Conservation (phyloP, 768 basidiomycete species). For the Lentinula sp. region DNA sequence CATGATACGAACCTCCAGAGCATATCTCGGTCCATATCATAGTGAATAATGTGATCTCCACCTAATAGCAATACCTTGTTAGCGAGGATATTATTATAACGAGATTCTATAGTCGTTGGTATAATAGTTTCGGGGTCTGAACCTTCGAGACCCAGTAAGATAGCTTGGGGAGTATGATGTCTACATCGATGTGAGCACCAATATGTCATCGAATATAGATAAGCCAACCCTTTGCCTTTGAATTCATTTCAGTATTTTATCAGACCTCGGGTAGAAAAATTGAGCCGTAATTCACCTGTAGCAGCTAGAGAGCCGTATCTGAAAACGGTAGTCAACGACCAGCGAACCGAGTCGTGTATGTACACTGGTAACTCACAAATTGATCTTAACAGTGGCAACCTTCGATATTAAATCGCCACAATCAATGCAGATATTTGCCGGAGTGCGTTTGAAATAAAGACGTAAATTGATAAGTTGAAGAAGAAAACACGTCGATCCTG, state of each 20-base stretch:
- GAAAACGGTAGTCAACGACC: constrained; percentile 1
- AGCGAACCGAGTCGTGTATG: neutral
- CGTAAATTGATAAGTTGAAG: too few species aligned
- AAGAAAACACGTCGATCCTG: neutral
- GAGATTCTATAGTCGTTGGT: constrained; percentile 72
- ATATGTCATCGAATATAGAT: constrained; percentile 1
- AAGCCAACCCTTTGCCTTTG: constrained; percentile 71
- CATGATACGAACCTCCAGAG: constrained; percentile 50
- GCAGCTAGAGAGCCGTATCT: constrained; percentile 93
- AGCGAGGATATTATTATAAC: constrained; percentile 63
- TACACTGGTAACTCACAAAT: constrained; percentile 45
- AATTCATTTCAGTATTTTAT: neutral
- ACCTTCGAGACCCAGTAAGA: constrained; percentile 79
- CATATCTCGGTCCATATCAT: constrained; percentile 90
- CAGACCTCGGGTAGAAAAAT: neutral
- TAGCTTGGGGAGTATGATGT: constrained; percentile 84
- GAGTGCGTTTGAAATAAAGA: neutral
- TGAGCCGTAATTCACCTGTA: constrained; percentile 48
- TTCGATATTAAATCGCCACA: constrained; percentile 18
- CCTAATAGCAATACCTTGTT: constrained; percentile 65
- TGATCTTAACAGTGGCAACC: constrained; percentile 80
- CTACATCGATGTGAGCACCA: constrained; percentile 25
- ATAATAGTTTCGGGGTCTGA: constrained; percentile 94
- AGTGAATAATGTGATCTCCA: constrained; percentile 71
- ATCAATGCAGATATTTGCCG: neutral